Evolutionary conservation across 306 rosid genomes (phyloP).

Genomic region (Fagus sylvatica): DNA sequence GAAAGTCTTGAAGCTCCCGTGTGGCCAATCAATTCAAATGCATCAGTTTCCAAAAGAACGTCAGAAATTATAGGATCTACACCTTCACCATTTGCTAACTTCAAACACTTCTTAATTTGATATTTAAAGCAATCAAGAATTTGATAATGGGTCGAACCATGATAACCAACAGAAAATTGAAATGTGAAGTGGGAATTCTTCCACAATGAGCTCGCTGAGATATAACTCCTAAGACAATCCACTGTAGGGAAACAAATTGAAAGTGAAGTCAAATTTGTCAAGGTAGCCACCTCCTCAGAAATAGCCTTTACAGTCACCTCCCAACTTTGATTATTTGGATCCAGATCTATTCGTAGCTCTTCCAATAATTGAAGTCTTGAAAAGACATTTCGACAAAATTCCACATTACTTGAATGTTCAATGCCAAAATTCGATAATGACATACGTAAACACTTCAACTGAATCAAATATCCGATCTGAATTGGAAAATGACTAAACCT

Average conservation of each 20-base stretch:
- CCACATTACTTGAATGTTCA: neutral
- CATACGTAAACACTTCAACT: constrained; percentile 24
- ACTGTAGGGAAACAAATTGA: constrained; percentile 19
- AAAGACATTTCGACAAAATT: constrained; percentile 5
- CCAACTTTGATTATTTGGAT: constrained; percentile 21
- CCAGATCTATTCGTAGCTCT: constrained; percentile 30
- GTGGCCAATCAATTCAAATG: constrained; percentile 28
- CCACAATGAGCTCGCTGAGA: constrained; percentile 14
- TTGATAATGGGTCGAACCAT: constrained; percentile 10
- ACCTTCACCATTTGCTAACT: constrained; percentile 14
- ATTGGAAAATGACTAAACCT: constrained; percentile 10
- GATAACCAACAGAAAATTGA: constrained; percentile 28
- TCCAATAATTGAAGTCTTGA: constrained; percentile 24
- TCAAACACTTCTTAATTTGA: constrained; percentile 18
- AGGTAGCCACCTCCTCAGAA: constrained; percentile 19
- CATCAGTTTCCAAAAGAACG: constrained; percentile 23
- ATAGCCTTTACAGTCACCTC: constrained; percentile 10
- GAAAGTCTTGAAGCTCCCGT: constrained; percentile 9
- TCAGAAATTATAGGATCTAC: constrained; percentile 8
- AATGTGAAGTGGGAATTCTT: neutral
- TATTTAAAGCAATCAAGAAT: constrained; percentile 31
- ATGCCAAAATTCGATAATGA: constrained; percentile 8
- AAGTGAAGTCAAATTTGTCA: neutral
- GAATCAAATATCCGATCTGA: constrained; percentile 4
- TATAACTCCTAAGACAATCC: constrained; percentile 11